These are phyloP conservation scores for Macadamia tetraphylla DNA, from an alignment of 164 flowering plant genomes.

Conservation along the genomic window DNA sequence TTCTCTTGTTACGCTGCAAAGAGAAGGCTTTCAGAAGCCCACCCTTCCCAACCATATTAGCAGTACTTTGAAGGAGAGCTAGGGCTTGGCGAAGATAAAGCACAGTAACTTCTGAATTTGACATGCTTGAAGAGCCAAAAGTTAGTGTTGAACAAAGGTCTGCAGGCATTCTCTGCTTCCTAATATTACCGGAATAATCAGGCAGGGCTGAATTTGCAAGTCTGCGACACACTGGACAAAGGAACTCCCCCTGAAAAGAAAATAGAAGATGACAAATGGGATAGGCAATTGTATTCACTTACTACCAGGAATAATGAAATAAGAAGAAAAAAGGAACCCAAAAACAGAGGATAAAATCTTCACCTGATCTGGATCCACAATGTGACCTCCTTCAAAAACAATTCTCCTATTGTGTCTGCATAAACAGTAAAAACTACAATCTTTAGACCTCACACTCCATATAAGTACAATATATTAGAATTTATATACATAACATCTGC, in stretches of 20 bases:
- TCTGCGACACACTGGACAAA: conserved; percentile 91
- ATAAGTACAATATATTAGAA: background rate
- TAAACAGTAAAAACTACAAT: background rate
- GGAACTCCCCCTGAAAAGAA: conserved; percentile 72
- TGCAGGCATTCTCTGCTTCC: conserved; percentile 18
- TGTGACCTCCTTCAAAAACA: conserved; percentile 80
- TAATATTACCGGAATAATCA: conserved; percentile 21
- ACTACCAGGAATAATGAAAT: background rate
- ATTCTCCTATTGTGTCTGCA: conserved; percentile 62
- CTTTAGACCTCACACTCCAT: no score
- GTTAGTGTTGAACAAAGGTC: conserved; percentile 14
- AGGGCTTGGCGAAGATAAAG: conserved; percentile 46
- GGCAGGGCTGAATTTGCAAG: conserved; percentile 86
- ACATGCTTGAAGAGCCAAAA: conserved; percentile 15
- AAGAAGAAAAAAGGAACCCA: background rate
- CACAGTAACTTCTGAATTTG: conserved; percentile 13
- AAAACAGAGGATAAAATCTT: no score
- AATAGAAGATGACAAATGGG: conserved; percentile 2
- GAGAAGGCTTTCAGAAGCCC: conserved; percentile 32
- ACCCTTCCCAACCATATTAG: conserved; percentile 37
- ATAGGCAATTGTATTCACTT: background rate
- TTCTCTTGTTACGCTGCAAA: conserved; percentile 20
- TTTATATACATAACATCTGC: background rate
- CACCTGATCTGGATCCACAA: conserved; percentile 91
- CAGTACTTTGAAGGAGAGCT: conserved; percentile 50